phyloP scores from a whole-genome alignment of 2,329 filamentous ascomycete genomes.

The Aspergillus persii region DNA sequence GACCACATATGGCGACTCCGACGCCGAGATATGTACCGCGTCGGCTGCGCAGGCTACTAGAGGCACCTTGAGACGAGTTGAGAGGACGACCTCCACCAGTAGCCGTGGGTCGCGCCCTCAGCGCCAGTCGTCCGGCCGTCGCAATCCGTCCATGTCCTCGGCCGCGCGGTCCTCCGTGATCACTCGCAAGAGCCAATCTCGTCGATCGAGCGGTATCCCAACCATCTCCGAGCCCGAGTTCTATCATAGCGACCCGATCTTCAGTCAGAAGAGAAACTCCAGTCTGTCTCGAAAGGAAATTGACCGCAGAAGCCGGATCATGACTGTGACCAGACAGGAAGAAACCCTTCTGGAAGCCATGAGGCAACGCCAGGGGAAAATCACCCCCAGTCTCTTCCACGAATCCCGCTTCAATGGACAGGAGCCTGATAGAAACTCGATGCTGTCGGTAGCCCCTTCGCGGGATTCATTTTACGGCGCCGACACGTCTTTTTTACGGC shows the following conservation, averaged over 20 bases:
- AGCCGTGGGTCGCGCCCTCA: slow-evolving; percentile 26
- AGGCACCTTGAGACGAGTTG: slow-evolving; percentile 28
- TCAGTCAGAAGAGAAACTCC: slow-evolving; percentile 19
- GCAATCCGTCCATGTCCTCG: slow-evolving; percentile 29
- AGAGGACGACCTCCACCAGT: slow-evolving; percentile 25
- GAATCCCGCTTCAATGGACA: slow-evolving; percentile 20
- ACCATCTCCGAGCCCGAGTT: slow-evolving; percentile 35
- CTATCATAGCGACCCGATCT: slow-evolving; percentile 21
- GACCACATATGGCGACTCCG: slow-evolving; percentile 39
- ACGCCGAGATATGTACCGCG: slow-evolving; percentile 45
- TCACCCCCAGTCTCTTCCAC: slow-evolving; percentile 43
- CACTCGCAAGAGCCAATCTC: slow-evolving; percentile 25
- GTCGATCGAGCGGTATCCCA: slow-evolving; percentile 32
- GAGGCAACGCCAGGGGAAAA: slow-evolving; percentile 47
- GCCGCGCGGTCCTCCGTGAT: slow-evolving; percentile 25
- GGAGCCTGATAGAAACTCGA: slow-evolving; percentile 29
- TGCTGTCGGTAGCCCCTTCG: slow-evolving; percentile 27
- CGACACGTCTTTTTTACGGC: slow-evolving; percentile 40
- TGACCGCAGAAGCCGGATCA: slow-evolving; percentile 46
- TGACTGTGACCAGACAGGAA: slow-evolving; percentile 55
- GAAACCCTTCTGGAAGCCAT: slow-evolving; percentile 52
- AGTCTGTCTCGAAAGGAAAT: slow-evolving; percentile 25
- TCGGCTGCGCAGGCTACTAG: slow-evolving; percentile 35
- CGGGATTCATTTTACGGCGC: slow-evolving; percentile 35
- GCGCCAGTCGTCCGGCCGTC: slow-evolving; percentile 16